These are phyloP conservation scores for Tuber aestivum DNA, from an alignment of 495 filamentous ascomycete species.

Conservation along the genomic window DNA sequence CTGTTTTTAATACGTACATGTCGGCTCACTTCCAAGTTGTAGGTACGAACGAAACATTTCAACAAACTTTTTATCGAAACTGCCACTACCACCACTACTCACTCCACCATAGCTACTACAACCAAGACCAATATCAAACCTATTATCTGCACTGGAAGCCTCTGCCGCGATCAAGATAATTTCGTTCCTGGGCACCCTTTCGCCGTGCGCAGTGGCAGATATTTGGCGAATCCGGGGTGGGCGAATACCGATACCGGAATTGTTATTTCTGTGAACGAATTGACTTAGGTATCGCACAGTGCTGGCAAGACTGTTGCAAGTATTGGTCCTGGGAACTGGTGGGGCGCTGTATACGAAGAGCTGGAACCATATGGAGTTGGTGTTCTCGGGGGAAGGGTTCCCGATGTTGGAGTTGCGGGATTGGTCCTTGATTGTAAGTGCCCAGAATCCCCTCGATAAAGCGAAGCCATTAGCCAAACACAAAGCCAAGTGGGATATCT, in stretches of 20 bases:
- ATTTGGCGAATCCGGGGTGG: constrained; percentile 49
- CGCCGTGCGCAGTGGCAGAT: constrained; percentile 52
- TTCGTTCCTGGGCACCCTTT: constrained; percentile 45
- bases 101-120: too few relatives aligned
- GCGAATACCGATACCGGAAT: constrained; percentile 52
- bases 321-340: constrained; percentile 49
- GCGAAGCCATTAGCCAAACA: too few relatives aligned
- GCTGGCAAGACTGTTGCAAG: constrained; percentile 42
- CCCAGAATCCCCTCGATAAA: not conserved
- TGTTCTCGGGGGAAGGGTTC: constrained; percentile 52
- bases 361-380: constrained; percentile 49
- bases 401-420: constrained; percentile 54
- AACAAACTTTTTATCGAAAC: too few relatives aligned
- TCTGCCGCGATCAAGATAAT: constrained; percentile 44
- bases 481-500: constrained; percentile 45
- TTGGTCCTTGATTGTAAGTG: constrained; percentile 50
- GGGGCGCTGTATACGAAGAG: constrained; percentile 52
- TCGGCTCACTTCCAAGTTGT: too few relatives aligned
- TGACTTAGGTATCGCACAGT: constrained; percentile 46
- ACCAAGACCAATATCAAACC: too few relatives aligned
- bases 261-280: constrained; percentile 51
- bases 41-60: too few relatives aligned
- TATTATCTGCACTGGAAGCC: constrained; percentile 44
- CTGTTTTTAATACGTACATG: too few relatives aligned
- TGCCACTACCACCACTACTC: too few relatives aligned